Conservation (phyloP, 257 asterid genomes). For the Ligustrum vulgare region DNA sequence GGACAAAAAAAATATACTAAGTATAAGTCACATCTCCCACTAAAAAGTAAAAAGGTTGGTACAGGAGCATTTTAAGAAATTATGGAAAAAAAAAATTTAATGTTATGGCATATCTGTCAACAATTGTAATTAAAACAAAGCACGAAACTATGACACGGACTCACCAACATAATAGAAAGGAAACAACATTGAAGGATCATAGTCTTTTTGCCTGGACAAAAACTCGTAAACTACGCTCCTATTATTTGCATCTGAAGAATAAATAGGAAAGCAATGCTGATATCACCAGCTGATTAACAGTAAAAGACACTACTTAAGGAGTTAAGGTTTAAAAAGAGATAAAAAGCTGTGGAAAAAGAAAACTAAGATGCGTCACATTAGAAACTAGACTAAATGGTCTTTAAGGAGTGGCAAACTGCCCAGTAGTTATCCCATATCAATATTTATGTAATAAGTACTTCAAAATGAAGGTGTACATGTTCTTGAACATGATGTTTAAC, state of each 20-base stretch:
- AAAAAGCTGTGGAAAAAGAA: not conserved
- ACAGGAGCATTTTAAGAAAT: conserved; percentile 4
- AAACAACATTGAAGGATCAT: conserved; percentile 13
- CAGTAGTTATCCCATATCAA: not conserved
- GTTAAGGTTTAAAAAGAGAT: not conserved
- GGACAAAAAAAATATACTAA: conserved; percentile 4
- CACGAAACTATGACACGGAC: conserved; percentile 4
- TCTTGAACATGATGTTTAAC: not conserved
- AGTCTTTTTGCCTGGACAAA: conserved; percentile 4
- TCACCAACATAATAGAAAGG: not conserved
- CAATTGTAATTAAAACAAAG: not conserved
- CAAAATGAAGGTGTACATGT: not conserved
- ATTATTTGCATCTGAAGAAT: conserved; percentile 11
- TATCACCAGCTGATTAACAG: not conserved
- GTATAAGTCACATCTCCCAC: conserved; percentile 9
- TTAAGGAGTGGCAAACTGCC: conserved; percentile 4
- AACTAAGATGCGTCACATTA: too few species aligned
- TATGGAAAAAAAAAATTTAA: conserved; percentile 4
- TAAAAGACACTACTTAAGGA: not conserved
- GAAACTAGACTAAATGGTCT: not conserved
- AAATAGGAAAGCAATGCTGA: not conserved
- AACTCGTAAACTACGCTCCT: conserved; percentile 8
- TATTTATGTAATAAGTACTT: not conserved
- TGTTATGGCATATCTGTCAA: not conserved
- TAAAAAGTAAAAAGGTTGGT: too few species aligned